Evolutionary conservation across 2,329 filamentous ascomycete species (phyloP).

Genomic region (Diaporthe sp.): DNA sequence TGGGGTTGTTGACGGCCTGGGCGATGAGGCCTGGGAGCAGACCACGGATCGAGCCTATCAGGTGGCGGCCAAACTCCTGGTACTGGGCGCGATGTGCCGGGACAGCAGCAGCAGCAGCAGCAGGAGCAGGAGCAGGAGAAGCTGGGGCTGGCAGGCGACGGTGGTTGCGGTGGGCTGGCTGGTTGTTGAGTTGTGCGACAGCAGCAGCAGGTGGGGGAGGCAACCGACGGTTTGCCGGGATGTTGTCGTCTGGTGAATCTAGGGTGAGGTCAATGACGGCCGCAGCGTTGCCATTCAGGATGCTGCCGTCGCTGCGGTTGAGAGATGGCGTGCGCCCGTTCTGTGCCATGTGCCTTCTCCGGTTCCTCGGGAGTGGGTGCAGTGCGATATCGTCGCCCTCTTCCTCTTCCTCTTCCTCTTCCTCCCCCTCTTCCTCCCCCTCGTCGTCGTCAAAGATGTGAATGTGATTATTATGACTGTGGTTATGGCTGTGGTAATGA

Average conservation of each 20-base stretch:
- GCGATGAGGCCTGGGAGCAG: conserved; percentile 18
- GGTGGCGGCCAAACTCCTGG: conserved; percentile 17
- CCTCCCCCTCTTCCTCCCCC: not conserved
- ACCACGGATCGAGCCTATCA: conserved; percentile 20
- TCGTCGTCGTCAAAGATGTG: conserved; percentile 10
- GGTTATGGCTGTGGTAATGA: not conserved
- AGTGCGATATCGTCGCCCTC: not conserved
- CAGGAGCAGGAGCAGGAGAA: conserved; percentile 7
- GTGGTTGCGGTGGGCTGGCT: conserved; percentile 15
- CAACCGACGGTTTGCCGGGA: conserved; percentile 29
- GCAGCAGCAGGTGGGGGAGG: conserved; percentile 29
- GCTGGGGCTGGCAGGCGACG: conserved; percentile 17
- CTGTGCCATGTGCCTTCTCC: conserved; percentile 54
- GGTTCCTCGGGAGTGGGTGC: conserved; percentile 43
- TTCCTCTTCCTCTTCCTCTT: not conserved
- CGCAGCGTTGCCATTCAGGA: conserved; percentile 44
- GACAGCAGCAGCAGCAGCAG: not conserved
- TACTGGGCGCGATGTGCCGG: conserved; percentile 8
- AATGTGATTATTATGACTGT: not conserved
- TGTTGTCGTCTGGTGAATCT: conserved; percentile 50
- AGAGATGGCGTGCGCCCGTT: conserved; percentile 54
- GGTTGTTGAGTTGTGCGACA: not conserved
- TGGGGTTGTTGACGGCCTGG: conserved; percentile 15
- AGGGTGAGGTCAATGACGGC: conserved; percentile 63
- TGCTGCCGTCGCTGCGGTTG: conserved; percentile 56